Evolutionary conservation across 331 rosid species (phyloP), one percentile per base, ranked within the genome.

Genomic region (Cydonia oblonga): DNA sequence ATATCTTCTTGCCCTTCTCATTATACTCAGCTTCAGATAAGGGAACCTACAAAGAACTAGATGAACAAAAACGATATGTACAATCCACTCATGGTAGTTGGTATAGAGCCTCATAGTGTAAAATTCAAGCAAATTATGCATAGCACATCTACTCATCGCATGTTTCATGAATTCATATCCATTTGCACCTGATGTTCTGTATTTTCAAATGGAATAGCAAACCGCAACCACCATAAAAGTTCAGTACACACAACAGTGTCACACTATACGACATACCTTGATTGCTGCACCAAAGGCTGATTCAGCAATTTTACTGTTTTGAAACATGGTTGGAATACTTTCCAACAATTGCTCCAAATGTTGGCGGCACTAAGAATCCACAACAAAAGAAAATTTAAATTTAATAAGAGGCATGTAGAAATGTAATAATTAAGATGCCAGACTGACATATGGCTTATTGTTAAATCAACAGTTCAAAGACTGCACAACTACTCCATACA

Each of bases 251-350:
- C 8, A 58, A 77, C 78, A 75, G 25, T 19, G 69, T 52, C 25
- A 53, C 40, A 35, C 49, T 54, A 62, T 84, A 79, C 42, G 1
- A 44, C 82, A 85, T 81, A 95, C 99, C 96, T 89, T 87, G 81
- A 89, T 84, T 72, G 96, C 96, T 57, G 99, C 97, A 76, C 99
- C 97, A 84, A 91, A 95, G 76, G 99, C 96, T 22, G 99, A 95
- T 56, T 95, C 99, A 28, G 96, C 86, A 80, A 87, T 88, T 88
- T 86, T 89, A 76, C 91, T 88, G 51, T 33, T 87, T 76, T 88
- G 92, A 79, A 95, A 95, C 97, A 95, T 91, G 68, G 84, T 83
- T 22, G 99, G 97, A 77, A 95, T 95, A 87, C 85, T 89, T 70
- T 91, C 97, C 52, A 95, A 83, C 83, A 95, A 91, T 79, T 86